Evolutionary conservation across 345 rosid genomes (phyloP).

Genomic region (Sonneratia alba): DNA sequence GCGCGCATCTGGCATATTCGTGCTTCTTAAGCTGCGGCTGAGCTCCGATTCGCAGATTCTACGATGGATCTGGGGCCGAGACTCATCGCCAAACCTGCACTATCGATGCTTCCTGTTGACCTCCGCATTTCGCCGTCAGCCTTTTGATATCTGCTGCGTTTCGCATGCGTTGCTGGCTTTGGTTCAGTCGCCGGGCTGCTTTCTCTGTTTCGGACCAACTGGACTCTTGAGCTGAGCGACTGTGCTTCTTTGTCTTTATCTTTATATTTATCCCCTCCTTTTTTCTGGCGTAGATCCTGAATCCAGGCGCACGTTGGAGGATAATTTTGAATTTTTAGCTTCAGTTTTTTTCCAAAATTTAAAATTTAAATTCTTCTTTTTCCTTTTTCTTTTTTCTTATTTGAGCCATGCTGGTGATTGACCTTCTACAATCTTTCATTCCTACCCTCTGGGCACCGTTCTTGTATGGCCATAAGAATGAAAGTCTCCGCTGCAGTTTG

Average conservation of each 20-base stretch:
- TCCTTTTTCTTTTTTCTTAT: not conserved
- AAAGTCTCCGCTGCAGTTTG: not conserved
- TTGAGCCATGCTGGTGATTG: not conserved
- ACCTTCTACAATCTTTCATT: not conserved
- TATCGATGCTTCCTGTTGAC: not conserved
- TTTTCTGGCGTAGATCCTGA: not conserved
- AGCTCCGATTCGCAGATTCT: conserved; percentile 5
- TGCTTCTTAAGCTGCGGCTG: not conserved
- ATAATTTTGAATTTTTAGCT: not conserved
- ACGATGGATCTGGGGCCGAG: not conserved
- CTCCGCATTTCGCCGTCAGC: not conserved
- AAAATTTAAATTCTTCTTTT: too few relatives aligned
- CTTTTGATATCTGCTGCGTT: not conserved
- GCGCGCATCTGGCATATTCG: not conserved
- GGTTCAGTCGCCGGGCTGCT: not conserved
- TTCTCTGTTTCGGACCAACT: not conserved
- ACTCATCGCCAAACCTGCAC: not conserved
- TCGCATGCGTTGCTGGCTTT: not conserved
- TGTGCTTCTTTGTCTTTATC: not conserved
- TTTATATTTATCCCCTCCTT: too few relatives aligned
- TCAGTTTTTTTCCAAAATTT: not conserved
- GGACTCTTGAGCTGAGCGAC: not conserved
- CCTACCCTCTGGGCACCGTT: not conserved
- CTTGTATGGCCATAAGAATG: not conserved
- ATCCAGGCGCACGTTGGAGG: not conserved